Conservation (phyloP, 768 basidiomycete genomes). For the Russula olivacea region DNA sequence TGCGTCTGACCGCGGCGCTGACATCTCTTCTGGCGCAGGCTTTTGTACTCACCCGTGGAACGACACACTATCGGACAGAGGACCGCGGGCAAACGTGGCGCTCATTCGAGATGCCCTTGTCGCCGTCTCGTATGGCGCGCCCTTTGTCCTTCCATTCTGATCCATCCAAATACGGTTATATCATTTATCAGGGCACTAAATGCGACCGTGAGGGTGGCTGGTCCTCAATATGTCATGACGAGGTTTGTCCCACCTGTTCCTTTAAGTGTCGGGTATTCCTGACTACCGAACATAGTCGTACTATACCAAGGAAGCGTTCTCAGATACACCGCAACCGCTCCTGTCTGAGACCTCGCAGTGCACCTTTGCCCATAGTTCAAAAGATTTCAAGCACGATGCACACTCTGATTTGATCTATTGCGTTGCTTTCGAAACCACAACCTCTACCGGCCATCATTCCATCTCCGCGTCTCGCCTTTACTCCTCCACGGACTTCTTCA, state of each 20-base stretch:
- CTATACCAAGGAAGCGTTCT: slow-evolving; percentile 83
- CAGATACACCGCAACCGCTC: slow-evolving; percentile 50
- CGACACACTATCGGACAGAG: slow-evolving; percentile 78
- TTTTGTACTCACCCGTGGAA: slow-evolving; percentile 74
- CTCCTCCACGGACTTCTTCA: slow-evolving; percentile 83
- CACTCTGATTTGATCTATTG: slow-evolving; percentile 79
- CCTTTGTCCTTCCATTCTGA: slow-evolving; percentile 89
- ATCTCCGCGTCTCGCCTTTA: slow-evolving; percentile 67
- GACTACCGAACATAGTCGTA: slow-evolving; percentile 56
- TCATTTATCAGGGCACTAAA: slow-evolving; percentile 70
- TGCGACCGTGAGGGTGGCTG: slow-evolving; percentile 50
- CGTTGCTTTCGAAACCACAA: slow-evolving; percentile 70
- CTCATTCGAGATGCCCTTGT: slow-evolving; percentile 59
- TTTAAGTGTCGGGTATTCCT: background rate
- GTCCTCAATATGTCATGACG: slow-evolving; percentile 60
- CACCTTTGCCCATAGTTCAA: slow-evolving; percentile 83
- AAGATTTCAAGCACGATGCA: slow-evolving; percentile 75
- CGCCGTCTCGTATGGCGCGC: slow-evolving; percentile 50
- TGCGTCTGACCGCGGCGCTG: background rate
- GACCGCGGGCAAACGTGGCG: slow-evolving; percentile 89
- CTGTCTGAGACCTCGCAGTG: slow-evolving; percentile 71
- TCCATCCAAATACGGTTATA: slow-evolving; percentile 58
- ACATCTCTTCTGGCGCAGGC: slow-evolving; percentile 45
- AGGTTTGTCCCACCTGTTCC: slow-evolving; percentile 41
- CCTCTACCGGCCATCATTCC: slow-evolving; percentile 38